Evolutionary conservation across 345 rosid species (phyloP).

Genomic region (Syzygium oleosum): DNA sequence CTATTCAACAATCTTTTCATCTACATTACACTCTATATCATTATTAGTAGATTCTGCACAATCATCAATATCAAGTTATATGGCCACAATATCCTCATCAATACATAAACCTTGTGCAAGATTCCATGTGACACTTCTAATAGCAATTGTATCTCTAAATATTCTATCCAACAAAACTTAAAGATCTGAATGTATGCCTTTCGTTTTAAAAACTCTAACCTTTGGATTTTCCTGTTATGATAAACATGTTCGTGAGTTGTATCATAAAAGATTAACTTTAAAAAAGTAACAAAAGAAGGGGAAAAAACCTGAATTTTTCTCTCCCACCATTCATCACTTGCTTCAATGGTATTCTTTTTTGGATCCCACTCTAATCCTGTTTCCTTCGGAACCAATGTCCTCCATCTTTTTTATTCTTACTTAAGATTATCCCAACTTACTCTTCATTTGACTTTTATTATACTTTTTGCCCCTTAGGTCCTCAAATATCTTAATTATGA

Average conservation of each 20-base stretch:
- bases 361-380: rapidly evolving
- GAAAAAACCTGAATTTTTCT: no score
- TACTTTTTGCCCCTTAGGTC: rapidly evolving
- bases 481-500: neutral
- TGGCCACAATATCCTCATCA: no score
- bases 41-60: neutral
- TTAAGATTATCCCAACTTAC: no score
- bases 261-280: no score
- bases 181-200: rapidly evolving
- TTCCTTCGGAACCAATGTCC: rapidly evolving
- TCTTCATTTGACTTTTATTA: no score
- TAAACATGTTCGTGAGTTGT: no score
- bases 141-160: rapidly evolving
- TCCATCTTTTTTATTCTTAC: rapidly evolving
- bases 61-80: neutral
- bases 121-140: rapidly evolving
- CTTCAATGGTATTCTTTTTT: neutral
- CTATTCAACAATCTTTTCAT: neutral
- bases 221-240: no score
- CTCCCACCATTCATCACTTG: neutral
- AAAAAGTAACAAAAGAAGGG: no score
- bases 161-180: neutral
- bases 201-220: neutral
- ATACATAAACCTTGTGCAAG: rapidly evolving
- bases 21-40: neutral